Conservation (phyloP, 192 early-diverging fungal genomes). For the Gonapodya sp. region DNA sequence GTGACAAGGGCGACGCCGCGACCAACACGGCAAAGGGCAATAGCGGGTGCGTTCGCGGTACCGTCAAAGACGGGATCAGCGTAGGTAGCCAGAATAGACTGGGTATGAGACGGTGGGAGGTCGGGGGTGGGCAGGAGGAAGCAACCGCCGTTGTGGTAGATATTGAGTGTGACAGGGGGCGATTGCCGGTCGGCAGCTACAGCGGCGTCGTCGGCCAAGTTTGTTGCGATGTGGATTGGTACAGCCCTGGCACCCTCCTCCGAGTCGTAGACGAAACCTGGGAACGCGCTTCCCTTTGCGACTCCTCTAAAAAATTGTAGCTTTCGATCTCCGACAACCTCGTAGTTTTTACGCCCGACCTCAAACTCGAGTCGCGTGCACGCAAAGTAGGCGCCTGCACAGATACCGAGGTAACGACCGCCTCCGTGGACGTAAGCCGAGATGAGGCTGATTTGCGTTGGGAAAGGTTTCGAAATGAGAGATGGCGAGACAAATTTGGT, state of each 20-base stretch:
- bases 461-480: too few species aligned
- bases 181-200: neutral
- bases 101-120: neutral
- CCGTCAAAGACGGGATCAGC: neutral
- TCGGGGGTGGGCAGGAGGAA: neutral
- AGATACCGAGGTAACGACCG: constrained; percentile 80
- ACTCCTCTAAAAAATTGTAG: constrained; percentile 60
- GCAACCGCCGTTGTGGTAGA: constrained; percentile 11
- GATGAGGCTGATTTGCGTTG: constrained; percentile 37
- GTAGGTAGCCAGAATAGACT: neutral
- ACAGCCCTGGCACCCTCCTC: constrained; percentile 65
- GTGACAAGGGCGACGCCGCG: constrained; percentile 54
- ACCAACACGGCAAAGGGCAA: neutral
- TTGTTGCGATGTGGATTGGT: constrained; percentile 24
- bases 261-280: constrained; percentile 77
- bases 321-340: constrained; percentile 65
- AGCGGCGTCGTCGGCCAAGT: neutral
- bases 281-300: constrained; percentile 62
- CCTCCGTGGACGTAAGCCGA: constrained; percentile 55
- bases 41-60: neutral
- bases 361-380: constrained; percentile 67
- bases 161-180: neutral
- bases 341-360: constrained; percentile 36
- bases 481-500: too few species aligned
- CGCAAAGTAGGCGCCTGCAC: constrained; percentile 85